Conservation (phyloP, 257 asterid genomes). For the Gentiana straminea region DNA sequence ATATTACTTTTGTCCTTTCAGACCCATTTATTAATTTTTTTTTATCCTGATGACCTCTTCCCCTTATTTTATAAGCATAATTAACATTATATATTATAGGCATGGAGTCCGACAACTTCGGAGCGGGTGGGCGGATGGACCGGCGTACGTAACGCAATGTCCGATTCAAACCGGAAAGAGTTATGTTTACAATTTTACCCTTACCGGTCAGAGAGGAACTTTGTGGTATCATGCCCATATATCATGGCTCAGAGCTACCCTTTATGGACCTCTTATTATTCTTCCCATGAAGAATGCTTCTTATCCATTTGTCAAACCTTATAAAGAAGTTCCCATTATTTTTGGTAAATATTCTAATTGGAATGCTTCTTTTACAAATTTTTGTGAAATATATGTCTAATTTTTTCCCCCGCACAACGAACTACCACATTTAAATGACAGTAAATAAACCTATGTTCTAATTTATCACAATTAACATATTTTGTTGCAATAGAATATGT, state of each 20-base stretch:
- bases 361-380: neutral
- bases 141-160: constrained; percentile 55
- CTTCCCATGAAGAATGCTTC: constrained; percentile 31
- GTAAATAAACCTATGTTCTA: too few relatives aligned
- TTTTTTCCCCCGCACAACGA: too few relatives aligned
- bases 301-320: constrained; percentile 56
- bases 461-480: too few relatives aligned
- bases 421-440: too few relatives aligned
- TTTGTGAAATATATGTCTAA: neutral
- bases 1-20: too few relatives aligned
- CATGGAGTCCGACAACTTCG: constrained; percentile 53
- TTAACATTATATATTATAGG: constrained; percentile 18
- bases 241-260: constrained; percentile 56
- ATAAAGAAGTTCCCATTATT: constrained; percentile 42
- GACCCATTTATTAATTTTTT: too few relatives aligned
- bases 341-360: constrained; percentile 27
- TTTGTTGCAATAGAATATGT: too few relatives aligned
- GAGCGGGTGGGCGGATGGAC: constrained; percentile 74
- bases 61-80: too few relatives aligned
- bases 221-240: constrained; percentile 63
- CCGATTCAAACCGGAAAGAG: constrained; percentile 54
- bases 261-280: constrained; percentile 47
- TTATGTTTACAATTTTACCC: constrained; percentile 51
- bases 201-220: constrained; percentile 57
- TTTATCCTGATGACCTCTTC: too few relatives aligned